Evolutionary conservation across 225 moss, liverwort and hornwort genomes (phyloP), one percentile per base, ranked within the genome.

Genomic region (Climacium dendroides): DNA sequence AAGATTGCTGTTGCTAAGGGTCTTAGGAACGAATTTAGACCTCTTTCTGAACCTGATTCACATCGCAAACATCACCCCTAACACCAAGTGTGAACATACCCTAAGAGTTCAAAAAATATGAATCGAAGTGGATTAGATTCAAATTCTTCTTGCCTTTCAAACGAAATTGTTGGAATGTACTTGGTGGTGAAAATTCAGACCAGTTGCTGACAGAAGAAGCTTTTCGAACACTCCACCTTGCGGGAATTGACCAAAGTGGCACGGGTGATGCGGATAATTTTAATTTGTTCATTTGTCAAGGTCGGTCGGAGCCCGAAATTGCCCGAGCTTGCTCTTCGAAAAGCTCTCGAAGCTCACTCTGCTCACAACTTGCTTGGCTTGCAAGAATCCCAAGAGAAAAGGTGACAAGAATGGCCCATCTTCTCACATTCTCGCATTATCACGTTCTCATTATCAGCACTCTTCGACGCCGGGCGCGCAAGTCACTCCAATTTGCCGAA

Each of bases 131-230:
- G 2, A 23, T 53, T 75, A 1, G 15, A 55, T 77, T n/a, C 25
- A 1, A 54, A 54, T 9, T 76, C 54, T 54, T n/a, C 24, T 54
- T 53, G 2, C 10, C 4, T 54, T 54, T 24, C n/a, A n/a, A 15
- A n/a, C 0, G 35, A 10, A n/a, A 54, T 54, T 23, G 1, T 9
- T n/a, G 5, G 3, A 53, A 7, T 5, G 1, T 13, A 23, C 11
- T 22, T 35, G 8, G 3, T 53, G 15, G 52, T 22, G 15, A 76
- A n/a, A 25, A 55, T 11, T 57, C 78, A 78, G 26, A 52, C 4
- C 34, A 74, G 19, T 73, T 48, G 30, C 47, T 1, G 18, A 52
- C 74, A 9, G 22, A 39, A 11, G 78, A 58, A 1, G 41, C 58
- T 78, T 78, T 28, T 0, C 2, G 58, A 78, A 5, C 58, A 58